A percentile compares a stretch with the other conserved stretches of the same genome.
Conservation (phyloP, 495 filamentous ascomycete species). For the Trichoderma virens region DNA sequence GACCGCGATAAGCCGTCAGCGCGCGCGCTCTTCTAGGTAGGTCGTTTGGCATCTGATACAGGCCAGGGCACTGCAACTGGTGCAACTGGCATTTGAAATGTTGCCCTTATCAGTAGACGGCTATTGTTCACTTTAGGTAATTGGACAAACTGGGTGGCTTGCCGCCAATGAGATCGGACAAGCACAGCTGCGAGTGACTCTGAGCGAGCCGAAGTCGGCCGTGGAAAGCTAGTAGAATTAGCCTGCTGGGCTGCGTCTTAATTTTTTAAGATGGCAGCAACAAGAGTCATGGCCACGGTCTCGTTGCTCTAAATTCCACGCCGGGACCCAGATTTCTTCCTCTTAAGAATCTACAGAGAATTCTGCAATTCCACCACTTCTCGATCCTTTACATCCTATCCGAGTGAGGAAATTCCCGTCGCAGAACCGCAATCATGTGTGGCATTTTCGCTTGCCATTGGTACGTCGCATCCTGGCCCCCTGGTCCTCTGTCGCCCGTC, state of each 20-base stretch:
- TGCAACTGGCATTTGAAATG: slow-evolving; percentile 7
- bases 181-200: background rate
- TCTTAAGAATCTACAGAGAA: background rate
- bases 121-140: slow-evolving; percentile 7
- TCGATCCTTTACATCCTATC: background rate
- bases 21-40: background rate
- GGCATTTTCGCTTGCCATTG: slow-evolving; percentile 95
- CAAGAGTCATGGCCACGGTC: background rate
- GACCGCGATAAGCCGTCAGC: background rate
- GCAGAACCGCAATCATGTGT: slow-evolving; percentile 39
- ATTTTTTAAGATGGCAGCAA: background rate
- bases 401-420: background rate
- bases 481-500: slow-evolving; percentile 5
- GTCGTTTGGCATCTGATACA: background rate
- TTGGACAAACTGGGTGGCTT: background rate
- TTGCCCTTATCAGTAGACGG: background rate
- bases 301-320: background rate
- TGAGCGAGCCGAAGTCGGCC: slow-evolving; percentile 4
- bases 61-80: background rate
- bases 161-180: background rate
- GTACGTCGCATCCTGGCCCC: slow-evolving; percentile 41
- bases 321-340: background rate
- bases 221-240: slow-evolving; percentile 5
- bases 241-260: background rate
- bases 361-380: too few relatives aligned